These are phyloP conservation scores for Arthromyces matolae DNA, from an alignment of 768 basidiomycete species.

Conservation along the genomic window DNA sequence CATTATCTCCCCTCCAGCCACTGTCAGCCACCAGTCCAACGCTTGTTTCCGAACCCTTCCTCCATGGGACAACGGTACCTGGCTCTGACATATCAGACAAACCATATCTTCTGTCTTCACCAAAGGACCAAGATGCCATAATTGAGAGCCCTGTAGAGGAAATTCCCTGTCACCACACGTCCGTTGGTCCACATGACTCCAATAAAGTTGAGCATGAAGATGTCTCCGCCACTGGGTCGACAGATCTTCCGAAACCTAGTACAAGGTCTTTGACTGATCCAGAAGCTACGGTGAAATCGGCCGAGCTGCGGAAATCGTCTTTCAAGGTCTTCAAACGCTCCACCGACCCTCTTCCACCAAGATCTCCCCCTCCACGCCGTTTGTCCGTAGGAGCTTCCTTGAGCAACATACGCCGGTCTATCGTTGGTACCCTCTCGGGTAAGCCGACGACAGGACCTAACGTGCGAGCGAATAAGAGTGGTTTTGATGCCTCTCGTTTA, in stretches of 20 bases:
- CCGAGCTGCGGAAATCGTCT: slow-evolving; percentile 28
- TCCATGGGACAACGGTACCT: slow-evolving; percentile 24
- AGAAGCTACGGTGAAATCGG: neutral
- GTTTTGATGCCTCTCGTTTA: slow-evolving; percentile 30
- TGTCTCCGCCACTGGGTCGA: neutral
- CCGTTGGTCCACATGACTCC: slow-evolving; percentile 12
- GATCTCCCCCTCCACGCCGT: slow-evolving; percentile 1
- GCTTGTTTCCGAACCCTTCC: slow-evolving; percentile 26
- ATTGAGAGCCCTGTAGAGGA: slow-evolving; percentile 37
- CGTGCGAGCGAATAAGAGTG: slow-evolving; percentile 20
- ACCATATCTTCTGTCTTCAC: slow-evolving; percentile 6
- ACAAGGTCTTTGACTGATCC: slow-evolving; percentile 13
- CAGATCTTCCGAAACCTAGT: slow-evolving; percentile 2
- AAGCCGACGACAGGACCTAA: slow-evolving; percentile 12
- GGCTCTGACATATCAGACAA: slow-evolving; percentile 16
- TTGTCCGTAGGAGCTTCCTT: slow-evolving; percentile 35
- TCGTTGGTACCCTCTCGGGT: slow-evolving; percentile 33
- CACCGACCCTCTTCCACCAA: slow-evolving; percentile 18
- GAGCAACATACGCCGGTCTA: slow-evolving; percentile 43
- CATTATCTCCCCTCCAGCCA: slow-evolving; percentile 6
- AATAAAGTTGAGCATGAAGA: slow-evolving; percentile 7
- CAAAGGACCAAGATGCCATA: slow-evolving; percentile 26
- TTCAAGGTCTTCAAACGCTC: slow-evolving; percentile 36
- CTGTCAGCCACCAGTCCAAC: slow-evolving; percentile 16
- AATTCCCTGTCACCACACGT: slow-evolving; percentile 3